Evolutionary conservation across 768 basidiomycete genomes (phyloP).

Genomic region (Mrakia gelida): DNA sequence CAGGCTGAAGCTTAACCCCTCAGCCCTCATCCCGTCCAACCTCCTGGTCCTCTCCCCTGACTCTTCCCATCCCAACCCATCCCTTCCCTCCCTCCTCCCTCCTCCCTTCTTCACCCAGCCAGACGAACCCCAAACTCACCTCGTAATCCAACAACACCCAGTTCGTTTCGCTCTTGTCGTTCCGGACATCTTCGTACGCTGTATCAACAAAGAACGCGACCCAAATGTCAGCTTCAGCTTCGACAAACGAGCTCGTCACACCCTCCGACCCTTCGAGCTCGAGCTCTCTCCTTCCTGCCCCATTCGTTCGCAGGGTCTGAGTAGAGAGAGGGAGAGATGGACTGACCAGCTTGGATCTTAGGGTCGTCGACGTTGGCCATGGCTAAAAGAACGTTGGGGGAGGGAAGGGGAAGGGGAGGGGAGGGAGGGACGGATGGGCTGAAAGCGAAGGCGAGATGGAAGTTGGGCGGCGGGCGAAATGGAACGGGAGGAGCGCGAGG

Average conservation of each 20-base stretch:
- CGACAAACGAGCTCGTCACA: background rate
- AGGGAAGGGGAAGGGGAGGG: background rate
- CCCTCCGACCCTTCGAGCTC: background rate
- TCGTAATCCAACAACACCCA: constrained; percentile 90
- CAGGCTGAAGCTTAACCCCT: too few relatives aligned
- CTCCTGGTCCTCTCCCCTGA: background rate
- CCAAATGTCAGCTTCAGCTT: background rate
- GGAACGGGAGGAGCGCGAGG: background rate
- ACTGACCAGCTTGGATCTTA: constrained; percentile 13
- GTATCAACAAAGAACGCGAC: background rate
- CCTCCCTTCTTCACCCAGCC: background rate
- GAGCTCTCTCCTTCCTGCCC: background rate
- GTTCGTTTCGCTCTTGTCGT: constrained; percentile 77
- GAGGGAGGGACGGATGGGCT: background rate
- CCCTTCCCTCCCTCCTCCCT: background rate
- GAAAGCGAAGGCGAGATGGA: background rate
- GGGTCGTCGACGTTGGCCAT: constrained; percentile 33
- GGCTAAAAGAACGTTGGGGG: background rate
- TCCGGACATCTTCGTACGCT: constrained; percentile 86
- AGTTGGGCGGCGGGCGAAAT: background rate
- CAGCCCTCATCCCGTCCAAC: too few relatives aligned
- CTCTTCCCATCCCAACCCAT: background rate
- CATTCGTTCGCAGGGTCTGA: too few relatives aligned
- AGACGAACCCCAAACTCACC: constrained; percentile 46
- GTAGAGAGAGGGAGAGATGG: background rate